Conservation (phyloP, 257 asterid genomes). For the Voacanga thouarsii region DNA sequence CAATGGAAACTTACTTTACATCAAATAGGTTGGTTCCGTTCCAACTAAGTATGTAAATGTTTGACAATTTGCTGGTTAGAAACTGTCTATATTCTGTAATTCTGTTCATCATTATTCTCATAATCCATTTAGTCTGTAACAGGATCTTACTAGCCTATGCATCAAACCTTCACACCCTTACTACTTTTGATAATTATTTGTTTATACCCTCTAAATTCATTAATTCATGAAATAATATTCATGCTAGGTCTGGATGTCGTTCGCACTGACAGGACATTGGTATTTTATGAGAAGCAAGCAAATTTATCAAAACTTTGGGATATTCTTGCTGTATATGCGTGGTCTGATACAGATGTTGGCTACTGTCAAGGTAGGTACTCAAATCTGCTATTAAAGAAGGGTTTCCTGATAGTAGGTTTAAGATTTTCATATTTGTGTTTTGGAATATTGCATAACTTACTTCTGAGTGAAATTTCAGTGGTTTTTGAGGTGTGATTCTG, state of each 20-base stretch:
- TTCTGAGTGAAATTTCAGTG: background rate
- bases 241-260: slow-evolving; percentile 80
- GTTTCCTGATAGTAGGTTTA: slow-evolving; percentile 6
- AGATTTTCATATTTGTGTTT: background rate
- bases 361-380: slow-evolving; percentile 79
- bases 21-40: slow-evolving; percentile 76
- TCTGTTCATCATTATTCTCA: background rate
- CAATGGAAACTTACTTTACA: slow-evolving; percentile 40
- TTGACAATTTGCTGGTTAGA: background rate
- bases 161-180: background rate
- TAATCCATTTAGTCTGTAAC: background rate
- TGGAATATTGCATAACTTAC: background rate
- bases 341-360: slow-evolving; percentile 89
- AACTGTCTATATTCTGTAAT: background rate
- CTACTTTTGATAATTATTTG: slow-evolving; percentile 7
- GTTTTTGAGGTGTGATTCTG: background rate
- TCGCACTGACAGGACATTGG: slow-evolving; percentile 84
- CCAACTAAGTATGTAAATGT: slow-evolving; percentile 2
- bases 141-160: background rate
- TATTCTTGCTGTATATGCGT: slow-evolving; percentile 75
- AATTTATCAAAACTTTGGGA: slow-evolving; percentile 87
- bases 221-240: slow-evolving; percentile 16
- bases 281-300: slow-evolving; percentile 74
- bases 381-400: slow-evolving; percentile 8
- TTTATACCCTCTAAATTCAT: slow-evolving; percentile 5